Conservation (phyloP, 768 basidiomycete genomes). For the Mycena galericulata region DNA sequence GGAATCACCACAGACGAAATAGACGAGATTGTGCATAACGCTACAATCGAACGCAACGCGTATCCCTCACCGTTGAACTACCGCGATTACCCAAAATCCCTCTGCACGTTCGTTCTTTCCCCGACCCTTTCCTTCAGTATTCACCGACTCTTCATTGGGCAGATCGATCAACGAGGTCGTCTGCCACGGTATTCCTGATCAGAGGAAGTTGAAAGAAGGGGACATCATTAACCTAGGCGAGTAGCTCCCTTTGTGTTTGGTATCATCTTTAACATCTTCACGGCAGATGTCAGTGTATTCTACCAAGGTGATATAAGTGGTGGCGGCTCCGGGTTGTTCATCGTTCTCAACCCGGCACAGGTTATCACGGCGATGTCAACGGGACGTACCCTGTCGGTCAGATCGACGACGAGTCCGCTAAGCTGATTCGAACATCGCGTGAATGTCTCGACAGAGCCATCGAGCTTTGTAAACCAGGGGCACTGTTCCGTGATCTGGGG, state of each 20-base stretch:
- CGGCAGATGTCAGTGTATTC: slow-evolving; percentile 81
- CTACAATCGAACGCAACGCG: slow-evolving; percentile 87
- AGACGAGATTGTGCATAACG: slow-evolving; percentile 94
- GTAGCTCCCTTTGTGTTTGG: slow-evolving; percentile 35
- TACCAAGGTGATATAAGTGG: slow-evolving; percentile 70
- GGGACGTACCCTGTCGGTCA: slow-evolving; percentile 92
- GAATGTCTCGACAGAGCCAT: slow-evolving; percentile 91
- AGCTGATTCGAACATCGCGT: slow-evolving; percentile 86
- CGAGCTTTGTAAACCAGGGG: slow-evolving; percentile 92
- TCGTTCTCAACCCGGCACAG: slow-evolving; percentile 48
- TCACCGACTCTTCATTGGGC: no score
- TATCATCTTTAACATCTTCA: slow-evolving; percentile 33
- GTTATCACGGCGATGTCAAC: slow-evolving; percentile 94
- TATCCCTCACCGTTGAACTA: slow-evolving; percentile 98
- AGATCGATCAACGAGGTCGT: slow-evolving; percentile 96
- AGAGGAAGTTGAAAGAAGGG: slow-evolving; percentile 85
- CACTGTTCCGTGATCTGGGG: slow-evolving; percentile 89
- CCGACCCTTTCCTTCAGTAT: slow-evolving; percentile 4
- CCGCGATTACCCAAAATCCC: slow-evolving; percentile 91
- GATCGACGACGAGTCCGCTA: slow-evolving; percentile 85
- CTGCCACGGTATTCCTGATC: slow-evolving; percentile 97
- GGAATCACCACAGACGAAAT: slow-evolving; percentile 97
- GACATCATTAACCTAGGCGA: slow-evolving; percentile 96
- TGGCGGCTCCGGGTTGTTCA: slow-evolving; percentile 6
- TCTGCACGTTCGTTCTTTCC: slow-evolving; percentile 83